Percentiles rank a stretch among this genome's conserved stretches.
phyloP scores from a whole-genome alignment of 441 rosid species.

The Lepidium campestre region DNA sequence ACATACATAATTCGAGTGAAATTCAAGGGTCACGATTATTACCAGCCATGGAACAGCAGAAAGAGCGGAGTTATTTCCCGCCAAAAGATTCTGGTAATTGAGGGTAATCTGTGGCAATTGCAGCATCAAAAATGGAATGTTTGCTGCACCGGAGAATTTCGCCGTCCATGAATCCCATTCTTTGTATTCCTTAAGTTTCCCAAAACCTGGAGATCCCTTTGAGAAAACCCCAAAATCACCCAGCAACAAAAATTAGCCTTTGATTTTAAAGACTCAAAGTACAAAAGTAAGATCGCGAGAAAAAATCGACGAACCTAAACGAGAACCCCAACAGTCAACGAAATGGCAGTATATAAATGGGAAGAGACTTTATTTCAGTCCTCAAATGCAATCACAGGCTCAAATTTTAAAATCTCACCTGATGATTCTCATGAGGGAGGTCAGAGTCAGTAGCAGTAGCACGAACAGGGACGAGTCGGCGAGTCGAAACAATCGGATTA shows the following conservation, averaged over 20 bases:
- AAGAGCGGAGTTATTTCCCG: slow-evolving; percentile 77
- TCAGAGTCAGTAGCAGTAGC: slow-evolving; percentile 61
- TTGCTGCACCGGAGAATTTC: slow-evolving; percentile 66
- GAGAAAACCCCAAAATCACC: background rate
- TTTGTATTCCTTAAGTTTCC: slow-evolving; percentile 35
- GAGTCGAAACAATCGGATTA: slow-evolving; percentile 27
- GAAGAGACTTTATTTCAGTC: background rate
- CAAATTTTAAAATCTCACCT: slow-evolving; percentile 26
- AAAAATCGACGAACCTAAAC: background rate
- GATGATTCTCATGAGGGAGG: slow-evolving; percentile 42
- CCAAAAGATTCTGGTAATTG: slow-evolving; percentile 69
- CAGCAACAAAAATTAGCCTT: background rate
- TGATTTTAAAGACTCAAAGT: background rate
- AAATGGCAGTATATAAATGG: background rate
- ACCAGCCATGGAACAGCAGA: slow-evolving; percentile 95
- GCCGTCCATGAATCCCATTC: slow-evolving; percentile 89
- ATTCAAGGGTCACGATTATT: background rate
- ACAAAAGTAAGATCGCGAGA: background rate
- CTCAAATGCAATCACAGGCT: background rate
- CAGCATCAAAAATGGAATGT: slow-evolving; percentile 69
- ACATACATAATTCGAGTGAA: background rate
- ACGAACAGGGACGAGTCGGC: slow-evolving; percentile 31
- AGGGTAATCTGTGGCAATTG: slow-evolving; percentile 93
- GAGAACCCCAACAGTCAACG: background rate
- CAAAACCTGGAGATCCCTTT: slow-evolving; percentile 38